Base-by-base conservation (phyloP, 2,329 filamentous ascomycete species). In the Diaporthe sp. region DNA sequence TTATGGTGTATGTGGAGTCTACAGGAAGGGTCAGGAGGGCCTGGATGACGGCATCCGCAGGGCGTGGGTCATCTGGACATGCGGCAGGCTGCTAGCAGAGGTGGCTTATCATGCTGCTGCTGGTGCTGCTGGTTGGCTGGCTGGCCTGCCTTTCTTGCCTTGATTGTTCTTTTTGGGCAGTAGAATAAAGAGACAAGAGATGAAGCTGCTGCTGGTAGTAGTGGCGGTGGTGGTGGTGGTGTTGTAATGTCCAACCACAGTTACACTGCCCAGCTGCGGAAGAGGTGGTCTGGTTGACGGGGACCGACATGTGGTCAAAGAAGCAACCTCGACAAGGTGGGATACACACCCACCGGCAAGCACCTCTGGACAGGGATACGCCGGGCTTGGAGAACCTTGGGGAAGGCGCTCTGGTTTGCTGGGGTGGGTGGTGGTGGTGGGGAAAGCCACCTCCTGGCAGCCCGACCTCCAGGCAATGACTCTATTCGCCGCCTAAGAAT, bases 31-130 rank as follows among this genome's bases (percentile, higher is more conserved):
- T 72, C 69, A 40, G 54, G 55, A 72, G 42, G 47, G 35, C 66
- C 57, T 60, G 40, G 60, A 74, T 71, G 72, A 69, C 72, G 72
- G 69, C 72, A 74, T 74, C 60, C 72, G 58, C 66, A 74, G 66
- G 72, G 72, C 55, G 61, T 66, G 30, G 28, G 71, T 50, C 47
- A 72, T 52, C 58, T 55, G 71, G 71, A 52, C 57, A 40, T 68
- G 45, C 64, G 47, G 64, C 64, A 54, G 64, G 64, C 64, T 54
- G 64, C 64, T 68, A 38, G 64, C 64, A 54, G 33, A 19, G 42
- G 42, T 47, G 17, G 42, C 42, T 47, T 47, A 47, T 47, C 42
- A 47, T 61, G 52, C 8, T 33, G 38, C 28, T 66, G 60, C 60
- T 47, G 3, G 19, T 25, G 5, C 42, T 50, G 42, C 28, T 50